phyloP scores from a whole-genome alignment of 2,329 filamentous ascomycete genomes.

The Stromatinia cepivora region DNA sequence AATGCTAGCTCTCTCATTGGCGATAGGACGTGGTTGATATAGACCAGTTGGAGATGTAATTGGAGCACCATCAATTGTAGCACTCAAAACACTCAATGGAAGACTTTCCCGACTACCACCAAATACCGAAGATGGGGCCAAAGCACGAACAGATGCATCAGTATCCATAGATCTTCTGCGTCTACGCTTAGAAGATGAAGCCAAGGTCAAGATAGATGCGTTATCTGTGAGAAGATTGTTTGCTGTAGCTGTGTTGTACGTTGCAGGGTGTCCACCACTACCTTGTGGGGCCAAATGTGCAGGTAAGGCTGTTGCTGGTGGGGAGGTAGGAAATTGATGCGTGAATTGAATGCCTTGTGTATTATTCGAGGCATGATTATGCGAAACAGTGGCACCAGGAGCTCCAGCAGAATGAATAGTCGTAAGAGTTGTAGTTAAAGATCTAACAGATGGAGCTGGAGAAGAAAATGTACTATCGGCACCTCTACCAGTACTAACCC shows the following conservation, averaged over 20 bases:
- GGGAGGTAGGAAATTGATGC: slow-evolving; percentile 63
- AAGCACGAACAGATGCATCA: slow-evolving; percentile 78
- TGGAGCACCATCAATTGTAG: slow-evolving; percentile 60
- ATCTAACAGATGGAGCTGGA: slow-evolving; percentile 76
- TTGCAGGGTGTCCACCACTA: slow-evolving; percentile 59
- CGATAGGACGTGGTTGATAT: slow-evolving; percentile 51
- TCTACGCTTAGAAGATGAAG: slow-evolving; percentile 76
- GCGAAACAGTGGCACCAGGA: slow-evolving; percentile 47
- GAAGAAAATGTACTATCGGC: slow-evolving; percentile 78
- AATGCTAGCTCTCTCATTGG: slow-evolving; percentile 70
- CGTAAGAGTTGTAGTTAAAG: slow-evolving; percentile 79
- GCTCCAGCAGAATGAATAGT: slow-evolving; percentile 77
- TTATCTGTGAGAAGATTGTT: slow-evolving; percentile 83
- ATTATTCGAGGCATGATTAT: slow-evolving; percentile 41
- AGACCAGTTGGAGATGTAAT: slow-evolving; percentile 48
- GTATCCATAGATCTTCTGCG: slow-evolving; percentile 81
- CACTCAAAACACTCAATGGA: slow-evolving; percentile 74
- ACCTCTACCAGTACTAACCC: slow-evolving; percentile 65
- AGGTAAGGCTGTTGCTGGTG: slow-evolving; percentile 72
- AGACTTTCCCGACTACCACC: slow-evolving; percentile 79
- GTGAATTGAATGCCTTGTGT: slow-evolving; percentile 56
- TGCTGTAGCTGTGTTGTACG: slow-evolving; percentile 75
- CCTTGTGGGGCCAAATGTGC: slow-evolving; percentile 60
- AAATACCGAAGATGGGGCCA: slow-evolving; percentile 81
- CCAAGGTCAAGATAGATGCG: slow-evolving; percentile 80